Evolutionary conservation across 768 basidiomycete species (phyloP).

Genomic region (Lyophyllum semitale): DNA sequence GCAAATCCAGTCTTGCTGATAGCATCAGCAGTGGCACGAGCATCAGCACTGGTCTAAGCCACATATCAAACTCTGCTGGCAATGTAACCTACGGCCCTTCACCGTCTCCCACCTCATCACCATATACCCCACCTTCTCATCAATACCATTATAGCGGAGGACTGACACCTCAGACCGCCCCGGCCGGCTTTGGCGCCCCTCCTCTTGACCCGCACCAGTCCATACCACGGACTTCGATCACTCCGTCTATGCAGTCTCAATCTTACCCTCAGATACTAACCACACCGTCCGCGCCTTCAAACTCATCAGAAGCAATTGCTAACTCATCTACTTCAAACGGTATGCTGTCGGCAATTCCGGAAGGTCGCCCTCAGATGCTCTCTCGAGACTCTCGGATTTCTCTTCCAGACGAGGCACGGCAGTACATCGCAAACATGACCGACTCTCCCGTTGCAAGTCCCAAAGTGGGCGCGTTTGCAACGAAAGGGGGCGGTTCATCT

Average conservation of each 20-base stretch:
- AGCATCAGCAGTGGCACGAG: slow-evolving; percentile 32
- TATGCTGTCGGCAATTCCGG: slow-evolving; percentile 35
- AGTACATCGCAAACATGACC: slow-evolving; percentile 67
- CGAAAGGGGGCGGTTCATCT: slow-evolving; percentile 19
- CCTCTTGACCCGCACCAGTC: slow-evolving; percentile 12
- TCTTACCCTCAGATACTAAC: slow-evolving; percentile 17
- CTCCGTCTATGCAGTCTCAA: slow-evolving; percentile 10
- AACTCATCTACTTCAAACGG: slow-evolving; percentile 19
- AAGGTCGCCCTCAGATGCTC: slow-evolving; percentile 33
- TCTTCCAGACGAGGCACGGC: slow-evolving; percentile 76
- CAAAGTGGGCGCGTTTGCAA: slow-evolving; percentile 37
- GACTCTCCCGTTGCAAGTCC: slow-evolving; percentile 67
- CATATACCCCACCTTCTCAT: slow-evolving; percentile 11
- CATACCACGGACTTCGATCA: slow-evolving; percentile 7
- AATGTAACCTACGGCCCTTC: not conserved
- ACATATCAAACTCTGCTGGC: slow-evolving; percentile 15
- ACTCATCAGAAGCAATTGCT: slow-evolving; percentile 18
- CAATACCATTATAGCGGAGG: slow-evolving; percentile 10
- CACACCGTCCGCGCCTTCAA: slow-evolving; percentile 19
- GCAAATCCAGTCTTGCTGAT: slow-evolving; percentile 40
- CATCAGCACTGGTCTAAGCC: slow-evolving; percentile 22
- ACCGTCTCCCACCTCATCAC: slow-evolving; percentile 1
- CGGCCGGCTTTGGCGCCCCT: slow-evolving; percentile 18
- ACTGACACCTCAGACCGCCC: slow-evolving; percentile 20
- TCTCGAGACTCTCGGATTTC: slow-evolving; percentile 71